Percentiles rank a stretch among this genome's conserved stretches.
phyloP scores from a whole-genome alignment of 208 protist genomes.

The Acanthamoeba castellanii region DNA sequence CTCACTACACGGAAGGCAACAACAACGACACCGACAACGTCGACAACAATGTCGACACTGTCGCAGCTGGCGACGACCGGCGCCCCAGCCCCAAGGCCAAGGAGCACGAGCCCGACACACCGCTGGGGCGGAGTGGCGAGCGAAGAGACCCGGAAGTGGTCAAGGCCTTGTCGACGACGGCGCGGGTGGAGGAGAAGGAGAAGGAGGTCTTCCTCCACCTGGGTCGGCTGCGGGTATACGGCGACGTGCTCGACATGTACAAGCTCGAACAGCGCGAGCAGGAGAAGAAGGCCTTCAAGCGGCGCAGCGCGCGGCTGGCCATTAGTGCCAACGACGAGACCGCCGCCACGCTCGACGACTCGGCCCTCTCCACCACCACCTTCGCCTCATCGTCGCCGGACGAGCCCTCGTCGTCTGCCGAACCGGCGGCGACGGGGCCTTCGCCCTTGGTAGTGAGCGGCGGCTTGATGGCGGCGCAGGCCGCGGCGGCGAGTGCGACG shows the following conservation, averaged over 20 bases:
- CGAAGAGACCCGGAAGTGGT: not conserved
- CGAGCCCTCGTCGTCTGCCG: too few relatives aligned
- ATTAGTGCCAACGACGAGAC: not conserved
- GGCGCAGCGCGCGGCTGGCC: not conserved
- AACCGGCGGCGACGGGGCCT: not conserved
- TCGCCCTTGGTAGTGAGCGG: too few relatives aligned
- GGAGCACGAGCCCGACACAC: not conserved
- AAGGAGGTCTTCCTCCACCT: not conserved
- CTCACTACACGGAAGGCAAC: too few relatives aligned
- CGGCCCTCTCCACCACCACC: not conserved
- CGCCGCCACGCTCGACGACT: not conserved
- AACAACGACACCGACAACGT: too few relatives aligned
- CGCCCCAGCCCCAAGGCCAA: not conserved
- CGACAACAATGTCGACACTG: too few relatives aligned
- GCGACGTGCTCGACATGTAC: conserved; percentile 17
- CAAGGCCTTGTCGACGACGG: not conserved
- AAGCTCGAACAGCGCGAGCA: conserved; percentile 40
- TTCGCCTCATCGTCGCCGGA: too few relatives aligned
- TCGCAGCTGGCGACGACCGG: not conserved
- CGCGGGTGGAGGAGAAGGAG: not conserved
- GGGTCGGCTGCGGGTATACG: conserved; percentile 22
- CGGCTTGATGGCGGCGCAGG: not conserved
- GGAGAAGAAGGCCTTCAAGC: not conserved
- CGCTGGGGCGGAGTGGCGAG: not conserved
- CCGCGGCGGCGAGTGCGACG: not conserved